phyloP scores from a whole-genome alignment of 2,329 filamentous ascomycete species.

The Alternaria sp. region DNA sequence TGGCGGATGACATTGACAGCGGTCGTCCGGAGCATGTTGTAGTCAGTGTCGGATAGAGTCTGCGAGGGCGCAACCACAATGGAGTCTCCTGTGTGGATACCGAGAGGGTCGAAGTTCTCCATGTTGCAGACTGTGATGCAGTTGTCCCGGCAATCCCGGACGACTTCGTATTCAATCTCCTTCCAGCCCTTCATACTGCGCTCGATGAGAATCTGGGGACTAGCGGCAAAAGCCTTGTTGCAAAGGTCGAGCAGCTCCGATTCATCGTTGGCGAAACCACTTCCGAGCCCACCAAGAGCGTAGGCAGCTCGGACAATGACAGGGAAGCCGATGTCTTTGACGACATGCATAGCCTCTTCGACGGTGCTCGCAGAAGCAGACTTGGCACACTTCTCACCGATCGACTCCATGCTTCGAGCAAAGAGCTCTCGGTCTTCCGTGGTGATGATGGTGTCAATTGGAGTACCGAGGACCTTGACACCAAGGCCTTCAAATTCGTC shows the following conservation, averaged over 20 bases:
- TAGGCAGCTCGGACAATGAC: constrained; percentile 98
- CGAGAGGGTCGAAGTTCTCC: constrained; percentile 99
- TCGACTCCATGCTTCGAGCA: constrained; percentile 97
- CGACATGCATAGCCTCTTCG: constrained; percentile 86
- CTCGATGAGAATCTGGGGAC: constrained; percentile 95
- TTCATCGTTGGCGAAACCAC: constrained; percentile 92
- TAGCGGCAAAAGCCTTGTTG: constrained; percentile 92
- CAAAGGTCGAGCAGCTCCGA: constrained; percentile 84
- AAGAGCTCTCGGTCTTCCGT: constrained; percentile 98
- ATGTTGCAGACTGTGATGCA: constrained; percentile 99
- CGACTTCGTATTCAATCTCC: constrained; percentile 98
- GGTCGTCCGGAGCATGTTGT: constrained; percentile 98
- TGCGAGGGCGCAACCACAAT: constrained; percentile 98
- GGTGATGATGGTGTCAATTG: constrained; percentile 97
- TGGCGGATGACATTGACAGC: constrained; percentile 97
- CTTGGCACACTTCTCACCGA: constrained; percentile 97
- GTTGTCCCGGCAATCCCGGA: constrained; percentile 93
- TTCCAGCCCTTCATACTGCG: constrained; percentile 99
- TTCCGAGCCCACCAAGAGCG: constrained; percentile 91
- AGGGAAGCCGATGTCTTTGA: constrained; percentile 91
- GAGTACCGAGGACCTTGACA: constrained; percentile 93
- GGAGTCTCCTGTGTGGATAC: constrained; percentile 97
- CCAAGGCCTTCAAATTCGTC: constrained; percentile 94
- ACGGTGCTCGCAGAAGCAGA: constrained; percentile 90
- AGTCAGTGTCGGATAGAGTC: constrained; percentile 95